phyloP scores from a whole-genome alignment of 495 filamentous ascomycete genomes.

The Aspergillus baeticus region DNA sequence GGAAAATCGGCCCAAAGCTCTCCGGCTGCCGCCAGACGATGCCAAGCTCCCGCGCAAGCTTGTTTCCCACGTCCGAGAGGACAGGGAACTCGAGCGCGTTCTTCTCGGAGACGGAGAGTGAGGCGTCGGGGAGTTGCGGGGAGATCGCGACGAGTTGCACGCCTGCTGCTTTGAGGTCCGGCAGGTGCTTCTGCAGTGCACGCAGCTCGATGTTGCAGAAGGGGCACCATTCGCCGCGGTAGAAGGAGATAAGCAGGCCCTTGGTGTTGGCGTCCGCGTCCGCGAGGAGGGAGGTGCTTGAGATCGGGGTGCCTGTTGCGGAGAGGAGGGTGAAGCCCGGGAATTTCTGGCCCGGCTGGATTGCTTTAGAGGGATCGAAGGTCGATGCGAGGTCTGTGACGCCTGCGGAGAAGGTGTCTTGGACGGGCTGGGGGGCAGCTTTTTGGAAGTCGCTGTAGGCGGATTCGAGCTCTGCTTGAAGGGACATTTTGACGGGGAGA shows the following conservation, averaged over 20 bases:
- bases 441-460: constrained; percentile 5
- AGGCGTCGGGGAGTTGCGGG: constrained; percentile 34
- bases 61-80: constrained; percentile 36
- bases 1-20: not conserved
- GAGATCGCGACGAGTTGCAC: constrained; percentile 40
- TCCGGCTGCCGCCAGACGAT: not conserved
- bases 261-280: too few species aligned
- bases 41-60: constrained; percentile 24
- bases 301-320: constrained; percentile 26
- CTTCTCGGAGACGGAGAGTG: constrained; percentile 31
- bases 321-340: constrained; percentile 30
- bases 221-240: constrained; percentile 45
- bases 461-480: not conserved
- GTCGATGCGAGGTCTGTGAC: not conserved
- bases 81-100: constrained; percentile 35
- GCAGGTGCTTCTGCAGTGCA: constrained; percentile 27
- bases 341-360: constrained; percentile 30
- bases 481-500: too few species aligned
- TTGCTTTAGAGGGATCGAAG: constrained; percentile 24
- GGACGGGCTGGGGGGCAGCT: not conserved
- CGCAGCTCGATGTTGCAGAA: constrained; percentile 38
- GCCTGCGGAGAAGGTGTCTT: not conserved
- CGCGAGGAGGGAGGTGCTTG: constrained; percentile 27
- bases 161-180: constrained; percentile 30
- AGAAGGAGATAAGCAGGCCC: constrained; percentile 42